Evolutionary conservation across 768 basidiomycete genomes (phyloP).

Genomic region (Pleurotus pulmonarius): DNA sequence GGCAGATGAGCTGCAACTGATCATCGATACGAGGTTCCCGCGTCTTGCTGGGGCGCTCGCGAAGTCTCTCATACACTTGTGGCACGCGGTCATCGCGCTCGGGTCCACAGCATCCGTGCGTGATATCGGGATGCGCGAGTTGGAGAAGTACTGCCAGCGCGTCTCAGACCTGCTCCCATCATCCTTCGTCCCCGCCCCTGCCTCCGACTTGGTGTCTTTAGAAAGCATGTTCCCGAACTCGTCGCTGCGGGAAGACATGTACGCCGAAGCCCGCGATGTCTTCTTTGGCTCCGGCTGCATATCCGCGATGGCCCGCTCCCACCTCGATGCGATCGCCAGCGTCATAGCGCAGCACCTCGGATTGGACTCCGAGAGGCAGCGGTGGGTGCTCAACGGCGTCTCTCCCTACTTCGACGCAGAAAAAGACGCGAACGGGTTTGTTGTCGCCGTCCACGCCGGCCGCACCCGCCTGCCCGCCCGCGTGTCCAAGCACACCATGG

Average conservation of each 20-base stretch:
- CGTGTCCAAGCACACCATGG: slow-evolving; percentile 14
- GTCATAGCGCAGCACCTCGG: slow-evolving; percentile 61
- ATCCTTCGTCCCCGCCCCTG: slow-evolving; percentile 23
- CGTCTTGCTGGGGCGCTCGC: slow-evolving; percentile 39
- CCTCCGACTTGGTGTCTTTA: slow-evolving; percentile 34
- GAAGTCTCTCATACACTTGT: slow-evolving; percentile 57
- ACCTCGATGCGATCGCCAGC: slow-evolving; percentile 44
- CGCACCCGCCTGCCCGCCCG: slow-evolving; percentile 55
- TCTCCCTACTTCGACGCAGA: slow-evolving; percentile 67
- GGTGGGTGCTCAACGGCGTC: slow-evolving; percentile 66
- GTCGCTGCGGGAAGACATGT: slow-evolving; percentile 81
- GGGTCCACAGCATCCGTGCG: slow-evolving; percentile 50
- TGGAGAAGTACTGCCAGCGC: slow-evolving; percentile 81
- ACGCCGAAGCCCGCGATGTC: slow-evolving; percentile 83
- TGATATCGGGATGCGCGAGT: slow-evolving; percentile 71
- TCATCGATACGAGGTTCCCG: slow-evolving; percentile 67
- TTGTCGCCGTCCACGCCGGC: slow-evolving; percentile 57
- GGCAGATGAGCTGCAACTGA: slow-evolving; percentile 61
- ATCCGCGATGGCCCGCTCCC: slow-evolving; percentile 47
- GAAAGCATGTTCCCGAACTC: slow-evolving; percentile 61
- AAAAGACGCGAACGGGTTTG: slow-evolving; percentile 60
- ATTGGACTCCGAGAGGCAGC: slow-evolving; percentile 63
- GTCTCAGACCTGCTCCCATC: slow-evolving; percentile 59
- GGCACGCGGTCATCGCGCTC: slow-evolving; percentile 56
- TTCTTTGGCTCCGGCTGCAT: slow-evolving; percentile 77